These are phyloP conservation scores for Colletotrichum phormii DNA, from an alignment of 2,329 filamentous ascomycete species.

Conservation along the genomic window DNA sequence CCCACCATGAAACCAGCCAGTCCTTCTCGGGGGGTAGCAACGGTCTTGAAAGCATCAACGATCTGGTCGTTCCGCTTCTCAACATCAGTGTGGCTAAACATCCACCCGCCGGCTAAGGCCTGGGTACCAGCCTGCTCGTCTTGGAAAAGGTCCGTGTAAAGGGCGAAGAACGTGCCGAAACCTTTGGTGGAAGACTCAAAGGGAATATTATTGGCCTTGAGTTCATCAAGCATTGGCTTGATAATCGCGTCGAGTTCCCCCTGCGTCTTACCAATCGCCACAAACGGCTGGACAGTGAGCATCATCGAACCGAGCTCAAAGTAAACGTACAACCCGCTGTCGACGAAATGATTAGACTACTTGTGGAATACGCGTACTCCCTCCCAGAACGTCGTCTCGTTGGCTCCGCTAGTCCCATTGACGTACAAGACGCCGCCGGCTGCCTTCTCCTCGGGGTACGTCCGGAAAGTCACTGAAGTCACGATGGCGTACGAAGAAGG, in stretches of 20 bases:
- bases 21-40: constrained; percentile 43
- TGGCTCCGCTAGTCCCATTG: constrained; percentile 48
- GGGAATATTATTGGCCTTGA: constrained; percentile 43
- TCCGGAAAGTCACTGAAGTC: constrained; percentile 63
- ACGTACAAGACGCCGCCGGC: constrained; percentile 56
- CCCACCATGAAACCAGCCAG: constrained; percentile 42
- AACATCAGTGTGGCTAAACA: constrained; percentile 50
- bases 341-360: constrained; percentile 53
- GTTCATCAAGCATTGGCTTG: constrained; percentile 48
- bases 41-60: constrained; percentile 49
- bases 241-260: constrained; percentile 49
- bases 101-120: constrained; percentile 52
- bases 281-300: constrained; percentile 52
- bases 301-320: constrained; percentile 54
- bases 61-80: constrained; percentile 48
- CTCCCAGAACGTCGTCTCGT: constrained; percentile 58
- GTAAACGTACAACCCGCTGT: constrained; percentile 55
- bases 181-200: constrained; percentile 44
- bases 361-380: constrained; percentile 61
- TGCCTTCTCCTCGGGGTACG: constrained; percentile 56
- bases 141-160: constrained; percentile 53
- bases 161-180: constrained; percentile 48
- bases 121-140: constrained; percentile 47
- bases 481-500: constrained; percentile 65
- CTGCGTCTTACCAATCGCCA: constrained; percentile 50